These are phyloP conservation scores for Solanum ossicruentum DNA, from an alignment of 257 asterid genomes.

Conservation along the genomic window DNA sequence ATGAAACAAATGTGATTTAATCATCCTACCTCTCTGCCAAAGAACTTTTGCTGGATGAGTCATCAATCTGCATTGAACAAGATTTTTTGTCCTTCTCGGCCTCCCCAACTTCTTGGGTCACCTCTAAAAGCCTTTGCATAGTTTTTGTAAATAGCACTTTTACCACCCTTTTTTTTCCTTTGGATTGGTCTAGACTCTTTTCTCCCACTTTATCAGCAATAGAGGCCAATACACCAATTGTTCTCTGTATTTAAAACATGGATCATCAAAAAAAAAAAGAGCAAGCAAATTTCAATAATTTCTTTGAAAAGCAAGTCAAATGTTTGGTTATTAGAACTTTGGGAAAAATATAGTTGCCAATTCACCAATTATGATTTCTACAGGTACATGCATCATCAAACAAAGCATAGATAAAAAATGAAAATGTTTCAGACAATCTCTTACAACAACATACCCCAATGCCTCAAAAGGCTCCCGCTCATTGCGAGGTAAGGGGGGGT, in stretches of 20 bases:
- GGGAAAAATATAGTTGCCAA: background rate
- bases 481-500: no score
- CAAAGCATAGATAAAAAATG: background rate
- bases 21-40: constrained; percentile 43
- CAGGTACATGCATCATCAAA: background rate
- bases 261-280: background rate
- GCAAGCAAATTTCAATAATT: background rate
- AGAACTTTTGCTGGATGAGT: constrained; percentile 30
- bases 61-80: constrained; percentile 62
- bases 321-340: background rate
- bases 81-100: constrained; percentile 24
- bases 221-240: constrained; percentile 71
- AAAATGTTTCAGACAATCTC: background rate
- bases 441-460: no score
- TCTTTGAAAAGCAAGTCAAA: background rate
- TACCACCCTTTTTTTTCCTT: constrained; percentile 8
- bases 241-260: constrained; percentile 29
- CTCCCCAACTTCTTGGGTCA: constrained; percentile 28
- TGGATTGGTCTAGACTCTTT: background rate
- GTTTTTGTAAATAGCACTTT: constrained; percentile 31
- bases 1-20: background rate
- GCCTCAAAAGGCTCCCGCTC: no score
- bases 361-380: background rate
- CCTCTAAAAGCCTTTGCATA: constrained; percentile 58
- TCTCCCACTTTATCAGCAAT: constrained; percentile 47